Percentiles rank a stretch among this genome's conserved stretches.
These are phyloP conservation scores for Pythium utonaiense DNA, from an alignment of 352 stramenopile species.

Conservation along the genomic window DNA sequence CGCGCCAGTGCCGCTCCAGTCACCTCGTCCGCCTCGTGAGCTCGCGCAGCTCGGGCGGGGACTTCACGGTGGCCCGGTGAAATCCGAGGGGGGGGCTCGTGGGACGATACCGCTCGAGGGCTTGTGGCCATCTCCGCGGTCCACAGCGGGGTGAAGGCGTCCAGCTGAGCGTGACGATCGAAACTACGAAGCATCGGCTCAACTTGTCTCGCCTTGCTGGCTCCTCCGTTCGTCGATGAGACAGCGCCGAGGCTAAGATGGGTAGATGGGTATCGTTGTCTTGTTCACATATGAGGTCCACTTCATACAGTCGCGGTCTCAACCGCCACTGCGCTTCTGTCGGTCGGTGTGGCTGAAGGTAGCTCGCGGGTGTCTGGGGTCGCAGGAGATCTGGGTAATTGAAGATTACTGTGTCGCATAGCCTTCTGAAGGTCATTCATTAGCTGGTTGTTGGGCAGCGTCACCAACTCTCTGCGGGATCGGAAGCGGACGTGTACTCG, in stretches of 20 bases:
- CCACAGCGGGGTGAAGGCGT: background rate
- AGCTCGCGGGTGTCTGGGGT: background rate
- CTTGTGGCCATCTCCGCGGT: background rate
- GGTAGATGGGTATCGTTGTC: no score
- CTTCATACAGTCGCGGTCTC: no score
- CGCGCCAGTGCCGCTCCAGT: background rate
- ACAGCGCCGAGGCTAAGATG: background rate
- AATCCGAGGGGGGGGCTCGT: background rate
- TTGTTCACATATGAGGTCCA: background rate
- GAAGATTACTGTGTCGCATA: background rate
- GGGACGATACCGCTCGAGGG: no score
- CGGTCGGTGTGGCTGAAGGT: background rate
- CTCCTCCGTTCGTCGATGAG: background rate
- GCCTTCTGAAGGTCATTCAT: background rate
- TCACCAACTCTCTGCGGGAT: background rate
- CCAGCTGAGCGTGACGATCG: background rate
- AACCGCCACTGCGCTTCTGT: background rate
- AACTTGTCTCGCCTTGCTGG: background rate
- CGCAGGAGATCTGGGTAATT: background rate
- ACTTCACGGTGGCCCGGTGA: background rate
- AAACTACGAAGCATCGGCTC: background rate
- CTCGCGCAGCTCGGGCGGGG: background rate
- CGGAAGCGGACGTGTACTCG: background rate
- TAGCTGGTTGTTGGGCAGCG: background rate
- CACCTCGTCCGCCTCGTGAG: background rate